phyloP scores from a whole-genome alignment of 768 basidiomycete genomes.

The Mycena olivaceomarginata region DNA sequence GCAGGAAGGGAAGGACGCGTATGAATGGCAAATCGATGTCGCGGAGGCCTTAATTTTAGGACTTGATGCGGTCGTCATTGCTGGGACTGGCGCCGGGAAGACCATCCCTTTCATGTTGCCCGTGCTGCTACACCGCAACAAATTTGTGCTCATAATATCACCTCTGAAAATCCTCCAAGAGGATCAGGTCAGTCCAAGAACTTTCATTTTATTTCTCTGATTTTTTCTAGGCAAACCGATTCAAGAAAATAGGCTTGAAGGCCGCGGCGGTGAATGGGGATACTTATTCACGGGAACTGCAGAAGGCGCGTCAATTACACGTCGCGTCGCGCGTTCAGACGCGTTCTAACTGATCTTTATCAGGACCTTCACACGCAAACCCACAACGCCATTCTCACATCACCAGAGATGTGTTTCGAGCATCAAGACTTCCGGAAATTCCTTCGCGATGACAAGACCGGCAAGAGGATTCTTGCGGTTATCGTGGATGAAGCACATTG shows the following conservation, averaged over 20 bases:
- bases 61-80: slow-evolving; percentile 57
- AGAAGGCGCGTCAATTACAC: slow-evolving; percentile 49
- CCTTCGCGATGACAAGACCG: slow-evolving; percentile 37
- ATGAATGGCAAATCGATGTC: slow-evolving; percentile 63
- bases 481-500: slow-evolving; percentile 65
- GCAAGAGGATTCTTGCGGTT: slow-evolving; percentile 44
- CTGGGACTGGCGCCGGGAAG: slow-evolving; percentile 61
- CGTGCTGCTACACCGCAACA: slow-evolving; percentile 47
- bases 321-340: background rate
- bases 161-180: slow-evolving; percentile 59
- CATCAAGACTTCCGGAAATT: slow-evolving; percentile 52
- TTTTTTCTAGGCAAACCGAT: slow-evolving; percentile 48
- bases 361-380: slow-evolving; percentile 50
- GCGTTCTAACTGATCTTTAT: background rate
- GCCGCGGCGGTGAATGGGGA: slow-evolving; percentile 60
- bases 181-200: slow-evolving; percentile 54
- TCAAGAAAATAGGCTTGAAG: slow-evolving; percentile 51
- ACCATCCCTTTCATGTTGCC: slow-evolving; percentile 61
- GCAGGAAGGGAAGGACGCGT: slow-evolving; percentile 45
- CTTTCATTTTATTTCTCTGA: background rate
- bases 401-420: slow-evolving; percentile 63
- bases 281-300: slow-evolving; percentile 51
- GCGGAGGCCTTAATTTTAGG: slow-evolving; percentile 57
- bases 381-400: slow-evolving; percentile 55
- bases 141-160: slow-evolving; percentile 56